Evolutionary conservation across 208 protist genomes (phyloP).

Genomic region (Leishmania martiniquensis): DNA sequence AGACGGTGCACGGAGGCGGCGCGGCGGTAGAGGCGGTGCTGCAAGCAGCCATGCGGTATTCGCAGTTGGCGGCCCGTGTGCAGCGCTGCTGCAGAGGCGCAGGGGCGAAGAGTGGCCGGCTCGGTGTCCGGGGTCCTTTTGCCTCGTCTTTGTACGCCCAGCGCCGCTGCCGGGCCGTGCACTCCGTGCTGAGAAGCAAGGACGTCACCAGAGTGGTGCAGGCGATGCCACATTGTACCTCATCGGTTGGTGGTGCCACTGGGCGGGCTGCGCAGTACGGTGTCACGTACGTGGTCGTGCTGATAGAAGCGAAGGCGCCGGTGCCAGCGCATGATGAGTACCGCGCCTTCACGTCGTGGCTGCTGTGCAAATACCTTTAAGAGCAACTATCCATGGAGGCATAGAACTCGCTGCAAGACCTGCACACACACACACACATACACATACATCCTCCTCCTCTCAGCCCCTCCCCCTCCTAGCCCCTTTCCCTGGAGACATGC

Average conservation of each 20-base stretch:
- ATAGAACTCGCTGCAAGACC: not conserved
- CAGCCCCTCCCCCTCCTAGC: not conserved
- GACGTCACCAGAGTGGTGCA: conserved; percentile 14
- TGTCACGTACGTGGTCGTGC: conserved; percentile 27
- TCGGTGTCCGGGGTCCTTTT: not conserved
- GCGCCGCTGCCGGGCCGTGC: conserved; percentile 12
- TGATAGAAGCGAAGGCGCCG: conserved; percentile 21
- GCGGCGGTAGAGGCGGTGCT: conserved; percentile 17
- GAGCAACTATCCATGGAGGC: not conserved
- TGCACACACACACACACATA: no score
- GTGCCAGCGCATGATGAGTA: conserved; percentile 29
- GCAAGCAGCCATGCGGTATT: conserved; percentile 22
- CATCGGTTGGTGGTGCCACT: not conserved
- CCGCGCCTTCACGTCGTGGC: conserved; percentile 45
- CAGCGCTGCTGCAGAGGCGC: conserved; percentile 2
- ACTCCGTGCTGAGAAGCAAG: conserved; percentile 26
- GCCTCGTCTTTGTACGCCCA: not conserved
- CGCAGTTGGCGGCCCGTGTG: conserved; percentile 11
- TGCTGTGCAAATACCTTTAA: conserved; percentile 40
- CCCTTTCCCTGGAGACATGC: not conserved
- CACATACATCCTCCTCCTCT: no score
- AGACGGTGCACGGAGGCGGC: conserved; percentile 7
- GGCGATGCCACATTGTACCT: conserved; percentile 13
- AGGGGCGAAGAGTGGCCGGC: not conserved
- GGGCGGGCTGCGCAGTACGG: not conserved